Evolutionary conservation across 1,284 basidiomycete species (phyloP).

Genomic region (Exsudoporus floridanus): DNA sequence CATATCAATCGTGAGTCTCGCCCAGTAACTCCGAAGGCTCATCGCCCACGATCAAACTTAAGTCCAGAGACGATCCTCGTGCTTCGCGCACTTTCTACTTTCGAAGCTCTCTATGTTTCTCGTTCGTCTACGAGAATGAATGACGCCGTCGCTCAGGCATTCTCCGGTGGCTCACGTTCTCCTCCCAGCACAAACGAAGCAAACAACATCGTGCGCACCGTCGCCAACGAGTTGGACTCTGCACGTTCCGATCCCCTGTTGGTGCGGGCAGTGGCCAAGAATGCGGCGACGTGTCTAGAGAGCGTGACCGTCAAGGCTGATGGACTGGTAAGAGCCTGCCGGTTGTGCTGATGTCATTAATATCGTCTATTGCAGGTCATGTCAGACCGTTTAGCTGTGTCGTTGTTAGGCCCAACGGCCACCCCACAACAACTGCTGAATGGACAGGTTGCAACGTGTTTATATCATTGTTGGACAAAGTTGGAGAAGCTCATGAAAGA

Average conservation of each 20-base stretch:
- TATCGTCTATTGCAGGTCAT: conserved; percentile 49
- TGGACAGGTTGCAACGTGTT: conserved; percentile 70
- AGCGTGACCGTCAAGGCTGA: conserved; percentile 64
- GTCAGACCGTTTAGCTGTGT: conserved; percentile 75
- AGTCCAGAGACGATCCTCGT: conserved; percentile 91
- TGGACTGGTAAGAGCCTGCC: conserved; percentile 52
- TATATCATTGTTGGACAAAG: conserved; percentile 78
- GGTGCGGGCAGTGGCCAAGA: conserved; percentile 75
- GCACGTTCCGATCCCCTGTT: conserved; percentile 92
- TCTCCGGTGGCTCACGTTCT: conserved; percentile 61
- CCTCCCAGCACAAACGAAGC: conserved; percentile 80
- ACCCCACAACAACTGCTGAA: conserved; percentile 79
- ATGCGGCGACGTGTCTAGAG: conserved; percentile 66
- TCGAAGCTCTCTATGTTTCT: conserved; percentile 84
- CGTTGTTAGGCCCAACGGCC: conserved; percentile 72
- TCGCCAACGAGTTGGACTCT: conserved; percentile 89
- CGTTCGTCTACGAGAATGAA: conserved; percentile 80
- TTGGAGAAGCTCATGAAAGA: conserved; percentile 70
- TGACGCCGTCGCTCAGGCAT: conserved; percentile 73
- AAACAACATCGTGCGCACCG: conserved; percentile 67
- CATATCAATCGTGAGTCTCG: conserved; percentile 72
- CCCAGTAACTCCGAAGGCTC: neutral
- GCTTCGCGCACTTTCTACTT: conserved; percentile 75
- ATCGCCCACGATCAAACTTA: conserved; percentile 63
- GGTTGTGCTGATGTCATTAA: neutral